phyloP scores from a whole-genome alignment of 164 flowering plant species.

The Akebia trifoliata region DNA sequence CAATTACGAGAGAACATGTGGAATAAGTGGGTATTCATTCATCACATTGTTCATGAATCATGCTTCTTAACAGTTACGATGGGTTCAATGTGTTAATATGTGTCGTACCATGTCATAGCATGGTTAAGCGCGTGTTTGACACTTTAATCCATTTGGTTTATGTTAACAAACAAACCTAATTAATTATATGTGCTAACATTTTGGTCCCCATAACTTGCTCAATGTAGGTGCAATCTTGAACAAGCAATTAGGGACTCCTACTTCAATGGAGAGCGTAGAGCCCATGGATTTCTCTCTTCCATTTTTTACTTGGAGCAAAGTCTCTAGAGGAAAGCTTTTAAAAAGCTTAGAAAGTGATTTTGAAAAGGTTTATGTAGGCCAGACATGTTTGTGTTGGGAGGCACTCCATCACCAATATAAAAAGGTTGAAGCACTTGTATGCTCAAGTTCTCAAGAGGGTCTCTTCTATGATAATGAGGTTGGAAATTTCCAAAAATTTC shows the following conservation, averaged over 20 bases:
- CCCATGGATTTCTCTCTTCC: slow-evolving; percentile 12
- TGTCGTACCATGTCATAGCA: no score
- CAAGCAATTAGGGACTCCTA: slow-evolving; percentile 19
- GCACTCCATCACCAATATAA: slow-evolving; percentile 51
- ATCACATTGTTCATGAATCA: not conserved
- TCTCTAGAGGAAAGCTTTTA: slow-evolving; percentile 28
- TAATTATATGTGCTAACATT: no score
- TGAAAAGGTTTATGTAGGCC: slow-evolving; percentile 55
- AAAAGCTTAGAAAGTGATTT: slow-evolving; percentile 46
- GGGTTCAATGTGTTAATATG: no score
- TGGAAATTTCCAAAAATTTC: slow-evolving; percentile 48
- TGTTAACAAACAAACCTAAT: no score
- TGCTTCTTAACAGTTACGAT: not conserved
- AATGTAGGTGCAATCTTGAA: slow-evolving; percentile 31
- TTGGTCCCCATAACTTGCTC: not conserved
- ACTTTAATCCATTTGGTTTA: no score
- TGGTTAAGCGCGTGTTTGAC: no score
- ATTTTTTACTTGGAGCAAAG: slow-evolving; percentile 23
- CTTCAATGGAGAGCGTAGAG: slow-evolving; percentile 17
- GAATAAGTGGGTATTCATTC: slow-evolving; percentile 30
- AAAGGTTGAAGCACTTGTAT: slow-evolving; percentile 36
- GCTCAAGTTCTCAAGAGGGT: slow-evolving; percentile 14
- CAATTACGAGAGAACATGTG: slow-evolving; percentile 38
- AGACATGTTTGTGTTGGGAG: slow-evolving; percentile 60
- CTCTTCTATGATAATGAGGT: slow-evolving; percentile 23